Percentiles rank a stretch among this genome's conserved stretches.
These are phyloP conservation scores for Eucalyptus tenuipes DNA, from an alignment of 345 rosid species.

Conservation along the genomic window DNA sequence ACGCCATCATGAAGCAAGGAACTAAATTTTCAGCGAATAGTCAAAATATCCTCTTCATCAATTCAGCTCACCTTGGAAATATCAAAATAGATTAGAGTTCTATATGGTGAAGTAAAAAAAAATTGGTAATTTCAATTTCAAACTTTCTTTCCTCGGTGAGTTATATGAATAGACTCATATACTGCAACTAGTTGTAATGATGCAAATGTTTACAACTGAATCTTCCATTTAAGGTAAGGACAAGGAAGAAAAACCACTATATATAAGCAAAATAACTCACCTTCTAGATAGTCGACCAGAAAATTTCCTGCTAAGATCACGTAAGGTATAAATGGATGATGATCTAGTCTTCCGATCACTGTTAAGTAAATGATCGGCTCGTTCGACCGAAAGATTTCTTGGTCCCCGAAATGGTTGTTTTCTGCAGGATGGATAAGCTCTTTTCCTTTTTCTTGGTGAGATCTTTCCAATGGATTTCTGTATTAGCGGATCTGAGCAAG, in stretches of 20 bases:
- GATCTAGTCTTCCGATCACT: slow-evolving; percentile 4
- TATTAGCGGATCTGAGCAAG: slow-evolving; percentile 7
- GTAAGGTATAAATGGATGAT: slow-evolving; percentile 8
- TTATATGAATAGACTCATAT: neutral
- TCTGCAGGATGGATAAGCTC: slow-evolving; percentile 19
- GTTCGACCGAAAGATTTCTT: slow-evolving; percentile 8
- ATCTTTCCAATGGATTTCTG: slow-evolving; percentile 10
- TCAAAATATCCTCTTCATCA: neutral
- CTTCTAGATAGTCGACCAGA: neutral
- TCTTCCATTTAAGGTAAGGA: neutral
- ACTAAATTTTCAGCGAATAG: neutral
- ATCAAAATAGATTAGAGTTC: neutral
- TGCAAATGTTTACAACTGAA: neutral
- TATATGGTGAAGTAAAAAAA: neutral
- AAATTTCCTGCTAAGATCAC: slow-evolving; percentile 4
- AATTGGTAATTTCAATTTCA: neutral
- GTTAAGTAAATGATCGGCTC: slow-evolving; percentile 1
- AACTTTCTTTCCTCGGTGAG: neutral
- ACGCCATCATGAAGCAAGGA: neutral
- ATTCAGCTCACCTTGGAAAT: neutral
- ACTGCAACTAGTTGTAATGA: neutral
- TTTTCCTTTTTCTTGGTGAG: slow-evolving; percentile 1
- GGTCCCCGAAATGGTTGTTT: slow-evolving; percentile 2
- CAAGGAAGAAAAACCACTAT: neutral
- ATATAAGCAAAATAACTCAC: slow-evolving; percentile 12